Conservation (phyloP, 108 stramenopile species). For the Nitzschia inconspicua region DNA sequence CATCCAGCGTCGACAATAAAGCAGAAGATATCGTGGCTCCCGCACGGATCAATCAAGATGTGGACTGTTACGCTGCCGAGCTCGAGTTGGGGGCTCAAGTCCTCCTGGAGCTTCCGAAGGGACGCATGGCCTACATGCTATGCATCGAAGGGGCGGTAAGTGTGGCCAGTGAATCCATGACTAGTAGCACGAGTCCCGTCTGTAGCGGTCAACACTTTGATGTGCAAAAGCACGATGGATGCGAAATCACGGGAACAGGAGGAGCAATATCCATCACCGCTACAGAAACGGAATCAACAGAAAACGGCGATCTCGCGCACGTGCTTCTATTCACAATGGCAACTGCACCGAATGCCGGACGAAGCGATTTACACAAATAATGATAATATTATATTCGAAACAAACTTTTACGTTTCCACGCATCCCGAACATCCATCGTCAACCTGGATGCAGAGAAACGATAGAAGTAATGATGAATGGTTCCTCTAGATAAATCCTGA, state of each 20-base stretch:
- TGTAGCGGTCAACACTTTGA: too few relatives aligned
- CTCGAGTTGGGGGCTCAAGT: conserved; percentile 41
- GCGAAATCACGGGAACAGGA: conserved; percentile 38
- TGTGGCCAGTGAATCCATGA: conserved; percentile 34
- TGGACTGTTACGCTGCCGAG: conserved; percentile 61
- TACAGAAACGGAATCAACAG: conserved; percentile 31
- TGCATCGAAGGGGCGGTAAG: conserved; percentile 68
- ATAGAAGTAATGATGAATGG: too few relatives aligned
- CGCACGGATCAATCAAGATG: conserved; percentile 69
- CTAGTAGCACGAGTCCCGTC: too few relatives aligned
- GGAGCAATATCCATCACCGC: conserved; percentile 33
- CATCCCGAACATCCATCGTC: too few relatives aligned
- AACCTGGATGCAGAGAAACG: too few relatives aligned
- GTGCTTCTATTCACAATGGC: conserved; percentile 54
- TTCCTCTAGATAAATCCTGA: too few relatives aligned
- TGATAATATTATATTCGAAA: too few relatives aligned
- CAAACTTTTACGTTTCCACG: too few relatives aligned
- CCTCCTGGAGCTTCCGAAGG: conserved; percentile 15
- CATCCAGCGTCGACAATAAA: neutral
- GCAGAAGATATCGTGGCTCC: conserved; percentile 19
- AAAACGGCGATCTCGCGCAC: conserved; percentile 47
- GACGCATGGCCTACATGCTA: conserved; percentile 72
- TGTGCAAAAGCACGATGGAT: conserved; percentile 56
- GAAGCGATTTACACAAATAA: conserved; percentile 36
- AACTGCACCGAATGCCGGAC: conserved; percentile 27